Evolutionary conservation across 1,139 yeast genomes (phyloP).

Genomic region (Yarrowia galli): DNA sequence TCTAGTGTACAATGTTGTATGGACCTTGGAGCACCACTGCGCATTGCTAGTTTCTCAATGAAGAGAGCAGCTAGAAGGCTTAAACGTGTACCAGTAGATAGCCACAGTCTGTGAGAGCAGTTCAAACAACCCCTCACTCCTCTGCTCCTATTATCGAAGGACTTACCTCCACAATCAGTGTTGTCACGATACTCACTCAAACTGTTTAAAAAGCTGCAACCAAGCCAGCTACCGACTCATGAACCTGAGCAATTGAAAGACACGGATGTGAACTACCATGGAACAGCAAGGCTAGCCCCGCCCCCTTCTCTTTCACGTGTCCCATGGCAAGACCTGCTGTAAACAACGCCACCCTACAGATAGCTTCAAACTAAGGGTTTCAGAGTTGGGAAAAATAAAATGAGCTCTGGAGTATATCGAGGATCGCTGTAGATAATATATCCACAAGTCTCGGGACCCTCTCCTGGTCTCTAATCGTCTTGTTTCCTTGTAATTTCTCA

Average conservation of each 20-base stretch:
- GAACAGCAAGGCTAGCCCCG: neutral
- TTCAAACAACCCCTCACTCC: too few species aligned
- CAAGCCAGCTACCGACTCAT: neutral
- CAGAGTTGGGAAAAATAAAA: neutral
- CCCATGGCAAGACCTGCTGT: neutral
- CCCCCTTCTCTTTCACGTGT: slow-evolving; percentile 2
- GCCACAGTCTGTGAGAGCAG: too few species aligned
- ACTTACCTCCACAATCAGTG: neutral
- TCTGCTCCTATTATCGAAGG: too few species aligned
- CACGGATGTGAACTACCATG: neutral
- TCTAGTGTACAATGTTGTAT: too few species aligned
- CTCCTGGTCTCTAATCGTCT: too few species aligned
- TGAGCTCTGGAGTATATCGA: too few species aligned
- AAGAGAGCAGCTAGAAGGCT: too few species aligned
- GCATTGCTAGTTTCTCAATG: too few species aligned
- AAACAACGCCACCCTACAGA: slow-evolving; percentile 7
- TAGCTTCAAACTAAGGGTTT: neutral
- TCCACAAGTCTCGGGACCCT: neutral
- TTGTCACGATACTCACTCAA: neutral
- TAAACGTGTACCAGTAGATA: too few species aligned
- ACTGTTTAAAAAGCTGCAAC: neutral
- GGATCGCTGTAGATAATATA: neutral
- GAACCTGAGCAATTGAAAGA: neutral
- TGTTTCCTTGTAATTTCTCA: too few species aligned
- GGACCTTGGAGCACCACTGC: too few species aligned